Conservation (phyloP, 495 filamentous ascomycete genomes). For the Filosporella fistucella region DNA sequence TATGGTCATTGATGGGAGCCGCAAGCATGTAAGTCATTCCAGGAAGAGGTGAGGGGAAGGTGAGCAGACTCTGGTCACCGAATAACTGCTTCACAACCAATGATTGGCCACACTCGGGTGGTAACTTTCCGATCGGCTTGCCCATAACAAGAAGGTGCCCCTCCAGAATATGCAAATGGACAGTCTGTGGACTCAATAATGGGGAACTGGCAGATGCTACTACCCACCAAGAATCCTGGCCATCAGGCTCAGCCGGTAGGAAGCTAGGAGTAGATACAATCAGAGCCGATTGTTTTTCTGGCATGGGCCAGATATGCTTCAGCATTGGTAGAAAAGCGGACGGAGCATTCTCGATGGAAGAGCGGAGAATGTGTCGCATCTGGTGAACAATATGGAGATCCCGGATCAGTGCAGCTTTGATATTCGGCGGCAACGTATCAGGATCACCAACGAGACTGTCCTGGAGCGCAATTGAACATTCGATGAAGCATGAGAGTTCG, state of each 20-base stretch:
- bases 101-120: slow-evolving; percentile 33
- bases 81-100: slow-evolving; percentile 41
- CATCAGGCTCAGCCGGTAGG: neutral
- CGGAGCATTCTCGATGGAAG: slow-evolving; percentile 13
- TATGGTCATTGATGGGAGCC: slow-evolving; percentile 22
- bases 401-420: slow-evolving; percentile 20
- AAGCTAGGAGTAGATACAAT: no score
- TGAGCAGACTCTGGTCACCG: slow-evolving; percentile 37
- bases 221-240: slow-evolving; percentile 13
- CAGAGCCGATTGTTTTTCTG: no score
- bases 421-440: slow-evolving; percentile 4
- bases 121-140: slow-evolving; percentile 41
- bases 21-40: slow-evolving; percentile 44
- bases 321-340: no score
- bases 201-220: no score
- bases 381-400: slow-evolving; percentile 24
- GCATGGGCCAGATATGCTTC: no score
- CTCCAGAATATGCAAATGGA: slow-evolving; percentile 41
- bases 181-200: no score
- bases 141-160: slow-evolving; percentile 46
- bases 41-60: slow-evolving; percentile 36
- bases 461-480: slow-evolving; percentile 23
- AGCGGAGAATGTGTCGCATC: slow-evolving; percentile 14
- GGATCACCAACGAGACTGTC: slow-evolving; percentile 23
- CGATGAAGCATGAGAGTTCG: slow-evolving; percentile 26